Percentiles rank a stretch among this genome's conserved stretches.
Conservation (phyloP, 78 protist genomes). For the Speleostelium caveatum region DNA sequence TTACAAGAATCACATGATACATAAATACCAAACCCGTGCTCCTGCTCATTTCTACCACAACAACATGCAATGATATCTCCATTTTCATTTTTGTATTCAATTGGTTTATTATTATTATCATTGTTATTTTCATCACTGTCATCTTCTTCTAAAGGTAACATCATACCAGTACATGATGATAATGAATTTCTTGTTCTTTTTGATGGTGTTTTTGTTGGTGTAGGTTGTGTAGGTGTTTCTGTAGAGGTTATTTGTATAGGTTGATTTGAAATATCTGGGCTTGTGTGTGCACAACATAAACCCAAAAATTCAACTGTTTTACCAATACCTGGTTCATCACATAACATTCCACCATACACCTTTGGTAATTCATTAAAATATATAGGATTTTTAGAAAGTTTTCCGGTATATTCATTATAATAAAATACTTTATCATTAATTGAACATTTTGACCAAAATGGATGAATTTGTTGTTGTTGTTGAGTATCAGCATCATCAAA, state of each 20-base stretch:
- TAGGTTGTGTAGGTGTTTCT: neutral
- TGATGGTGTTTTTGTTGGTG: neutral
- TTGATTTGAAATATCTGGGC: neutral
- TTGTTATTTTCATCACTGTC: neutral
- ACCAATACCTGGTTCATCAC: constrained; percentile 69
- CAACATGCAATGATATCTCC: constrained; percentile 51
- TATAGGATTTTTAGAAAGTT: constrained; percentile 2
- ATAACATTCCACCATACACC: constrained; percentile 37
- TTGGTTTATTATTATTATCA: neutral
- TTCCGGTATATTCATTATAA: constrained; percentile 63
- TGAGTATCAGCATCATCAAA: neutral
- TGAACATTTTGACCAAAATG: constrained; percentile 30
- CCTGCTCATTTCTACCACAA: constrained; percentile 30
- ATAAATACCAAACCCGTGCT: constrained; percentile 12
- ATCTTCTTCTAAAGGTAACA: no score
- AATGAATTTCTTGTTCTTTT: no score
- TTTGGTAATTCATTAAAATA: neutral
- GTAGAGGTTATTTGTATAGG: no score
- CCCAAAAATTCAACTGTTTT: constrained; percentile 55
- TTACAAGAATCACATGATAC: constrained; percentile 23
- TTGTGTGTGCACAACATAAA: neutral
- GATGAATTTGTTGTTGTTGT: constrained; percentile 9
- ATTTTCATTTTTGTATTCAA: neutral
- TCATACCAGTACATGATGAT: neutral
- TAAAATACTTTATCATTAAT: constrained; percentile 11